Evolutionary conservation across 805 yeast genomes (phyloP).

Genomic region (Candida stauntonica): DNA sequence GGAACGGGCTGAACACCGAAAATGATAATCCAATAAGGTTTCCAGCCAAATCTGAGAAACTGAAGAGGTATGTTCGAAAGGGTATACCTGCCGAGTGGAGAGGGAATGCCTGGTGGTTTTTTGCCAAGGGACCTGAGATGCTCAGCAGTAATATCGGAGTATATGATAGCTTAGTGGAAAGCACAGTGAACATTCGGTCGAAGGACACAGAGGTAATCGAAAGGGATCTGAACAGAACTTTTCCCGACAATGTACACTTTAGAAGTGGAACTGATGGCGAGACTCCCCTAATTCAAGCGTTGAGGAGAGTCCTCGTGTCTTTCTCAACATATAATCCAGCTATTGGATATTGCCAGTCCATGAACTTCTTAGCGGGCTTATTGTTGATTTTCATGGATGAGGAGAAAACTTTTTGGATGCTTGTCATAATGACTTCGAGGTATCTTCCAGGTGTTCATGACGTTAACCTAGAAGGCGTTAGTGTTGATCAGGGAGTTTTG

Average conservation of each 20-base stretch:
- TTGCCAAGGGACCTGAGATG: constrained; percentile 78
- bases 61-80: constrained; percentile 76
- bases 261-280: constrained; percentile 45
- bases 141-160: constrained; percentile 67
- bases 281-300: constrained; percentile 59
- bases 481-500: constrained; percentile 89
- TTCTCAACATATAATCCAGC: constrained; percentile 84
- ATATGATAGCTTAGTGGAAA: constrained; percentile 62
- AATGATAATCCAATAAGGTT: constrained; percentile 57
- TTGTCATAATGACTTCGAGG: constrained; percentile 80
- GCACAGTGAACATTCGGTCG: constrained; percentile 49
- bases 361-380: constrained; percentile 88
- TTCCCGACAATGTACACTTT: constrained; percentile 88
- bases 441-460: constrained; percentile 92
- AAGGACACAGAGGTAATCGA: constrained; percentile 91
- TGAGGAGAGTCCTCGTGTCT: constrained; percentile 77
- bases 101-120: constrained; percentile 95
- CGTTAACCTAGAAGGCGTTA: constrained; percentile 86
- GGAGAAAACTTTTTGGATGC: constrained; percentile 93
- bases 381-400: constrained; percentile 82
- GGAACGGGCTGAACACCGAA: constrained; percentile 53
- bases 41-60: constrained; percentile 74
- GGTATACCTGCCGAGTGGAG: constrained; percentile 98
- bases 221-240: constrained; percentile 88
- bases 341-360: constrained; percentile 93